Base-by-base conservation (phyloP, 139 green algal species). In the Zygnema circumcarinatum region DNA sequence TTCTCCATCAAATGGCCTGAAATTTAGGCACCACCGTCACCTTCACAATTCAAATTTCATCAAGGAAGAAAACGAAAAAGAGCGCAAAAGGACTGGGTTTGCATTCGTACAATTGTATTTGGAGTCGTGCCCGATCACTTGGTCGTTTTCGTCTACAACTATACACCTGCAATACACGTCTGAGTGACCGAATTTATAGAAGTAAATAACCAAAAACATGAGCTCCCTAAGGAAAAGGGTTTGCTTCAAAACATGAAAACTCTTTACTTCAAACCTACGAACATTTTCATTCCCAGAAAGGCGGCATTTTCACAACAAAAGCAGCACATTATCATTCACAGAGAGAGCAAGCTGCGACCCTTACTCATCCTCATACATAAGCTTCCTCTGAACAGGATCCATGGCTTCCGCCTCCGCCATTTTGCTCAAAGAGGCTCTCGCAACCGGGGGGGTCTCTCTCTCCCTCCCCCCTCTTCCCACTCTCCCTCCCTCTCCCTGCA, bases 101-200 rank as follows among this genome's bases (percentile, higher is more conserved):
- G 31, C 74, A 72, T 35, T 78, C 87, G 1, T 73, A 91, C 93
- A 95, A 53, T 94, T 92, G 38, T 95, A 89, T 90, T 98, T 98
- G 89, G 88, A 95, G 40, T 91, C 92, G 38, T 94, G 90, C 16
- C 96, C 95, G 0, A 92, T 75, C 20, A 98, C 92, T 2, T 85
- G 47, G 80, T 99, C 96, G 1, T 91, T 29, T n/a, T 95, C 92
- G 68, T 98, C 90, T 32, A 99, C 95, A 16, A 98, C 72, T 38
- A 98, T 96, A 91, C 96, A 98, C 76, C 83, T 88, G 83, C 68
- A 81, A 25, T 22, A 36, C 72, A 72, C 54, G 29, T 25, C 54
- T 29, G 25, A 33, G 54, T 72, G 29, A 29, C 54, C 29, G 54
- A 72, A 72, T 72, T 72, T 72, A 25, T 72, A 33, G 54, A 72